Evolutionary conservation across 352 stramenopile genomes (phyloP), one percentile per base, ranked within the genome.

Genomic region (Phytophthora multivora): DNA sequence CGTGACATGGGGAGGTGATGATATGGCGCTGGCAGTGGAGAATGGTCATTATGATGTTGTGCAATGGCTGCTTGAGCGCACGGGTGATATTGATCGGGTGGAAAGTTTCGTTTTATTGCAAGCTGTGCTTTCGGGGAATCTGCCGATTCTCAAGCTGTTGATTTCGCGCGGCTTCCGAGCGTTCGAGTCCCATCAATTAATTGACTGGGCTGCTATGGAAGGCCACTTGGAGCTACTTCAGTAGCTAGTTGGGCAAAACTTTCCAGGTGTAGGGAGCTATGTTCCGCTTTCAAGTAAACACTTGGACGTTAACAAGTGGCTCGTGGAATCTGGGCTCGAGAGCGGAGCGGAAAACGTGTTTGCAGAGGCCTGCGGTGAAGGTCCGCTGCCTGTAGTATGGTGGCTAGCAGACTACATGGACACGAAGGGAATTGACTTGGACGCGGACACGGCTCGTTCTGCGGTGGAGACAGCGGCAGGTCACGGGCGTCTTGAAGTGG

Each of bases 221-320:
- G 40, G 51, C 2, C 18, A 59, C 28, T 42, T 59, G 25, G 16
- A 16, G 16, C 10, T 43, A 36, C 40, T 51, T 13, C 28, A 59
- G 39, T 59, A 28, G 51, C 26, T 59, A 4, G 28, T 51, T 23
- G 40, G 33, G 50, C 26, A 51, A 13, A 28, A 30, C 15, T 41
- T 33, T 41, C 18, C 12, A 6, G 40, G 18, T 4, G 8, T 40
- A 8, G 28, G 50, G 13, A 26, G 16, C 38, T 4, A 11, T 28
- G 13, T 59, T n/a, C 25, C 15, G 15, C 18, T 58, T 18, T 39
- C 38, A 1, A 35, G 38, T 11, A 33, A 58, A 3, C 36, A 59
- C 40, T 13, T 59, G 19, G 28, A 60, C 11, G 40, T 60, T 30
- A 51, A 45, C 15, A 38, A 51, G 16, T 59, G 28, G 51, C 18